Evolutionary conservation across 2,329 filamentous ascomycete species (phyloP).

Genomic region (Zarea fungicola): DNA sequence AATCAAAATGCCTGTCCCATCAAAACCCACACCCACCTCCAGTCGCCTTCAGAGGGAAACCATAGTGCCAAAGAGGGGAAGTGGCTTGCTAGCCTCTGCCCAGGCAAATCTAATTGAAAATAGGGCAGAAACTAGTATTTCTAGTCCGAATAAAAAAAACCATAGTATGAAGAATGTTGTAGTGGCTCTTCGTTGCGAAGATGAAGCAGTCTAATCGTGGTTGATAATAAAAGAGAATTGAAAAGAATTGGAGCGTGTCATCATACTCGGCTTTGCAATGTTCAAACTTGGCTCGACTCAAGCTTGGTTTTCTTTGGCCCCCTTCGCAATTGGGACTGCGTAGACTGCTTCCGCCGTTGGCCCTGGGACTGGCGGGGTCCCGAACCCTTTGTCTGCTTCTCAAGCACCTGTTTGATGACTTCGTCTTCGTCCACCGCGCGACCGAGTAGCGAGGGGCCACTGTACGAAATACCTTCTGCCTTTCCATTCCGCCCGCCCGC

Average conservation of each 20-base stretch:
- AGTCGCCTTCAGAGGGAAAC: no score
- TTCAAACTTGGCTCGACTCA: neutral
- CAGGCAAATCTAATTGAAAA: no score
- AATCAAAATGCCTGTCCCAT: no score
- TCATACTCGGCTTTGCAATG: neutral
- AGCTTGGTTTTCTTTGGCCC: neutral
- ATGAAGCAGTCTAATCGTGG: constrained; percentile 27
- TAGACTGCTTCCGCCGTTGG: constrained; percentile 14
- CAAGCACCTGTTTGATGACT: constrained; percentile 29
- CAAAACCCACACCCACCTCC: no score
- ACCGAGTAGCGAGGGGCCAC: constrained; percentile 6
- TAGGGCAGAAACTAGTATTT: no score
- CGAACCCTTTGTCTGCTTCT: constrained; percentile 19
- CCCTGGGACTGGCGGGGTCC: constrained; percentile 20
- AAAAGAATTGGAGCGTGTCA: constrained; percentile 12
- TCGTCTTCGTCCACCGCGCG: constrained; percentile 24
- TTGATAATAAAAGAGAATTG: neutral
- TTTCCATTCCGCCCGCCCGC: constrained; percentile 19
- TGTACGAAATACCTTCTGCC: constrained; percentile 1
- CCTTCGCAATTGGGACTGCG: no score
- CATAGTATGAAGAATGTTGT: constrained; percentile 17
- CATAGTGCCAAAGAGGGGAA: no score
- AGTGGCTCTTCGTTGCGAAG: constrained; percentile 29
- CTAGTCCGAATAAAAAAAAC: constrained; percentile 8
- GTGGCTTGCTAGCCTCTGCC: no score